These are phyloP conservation scores for Arxiozyma slooffiae DNA, from an alignment of 1,139 yeast species.

Conservation along the genomic window DNA sequence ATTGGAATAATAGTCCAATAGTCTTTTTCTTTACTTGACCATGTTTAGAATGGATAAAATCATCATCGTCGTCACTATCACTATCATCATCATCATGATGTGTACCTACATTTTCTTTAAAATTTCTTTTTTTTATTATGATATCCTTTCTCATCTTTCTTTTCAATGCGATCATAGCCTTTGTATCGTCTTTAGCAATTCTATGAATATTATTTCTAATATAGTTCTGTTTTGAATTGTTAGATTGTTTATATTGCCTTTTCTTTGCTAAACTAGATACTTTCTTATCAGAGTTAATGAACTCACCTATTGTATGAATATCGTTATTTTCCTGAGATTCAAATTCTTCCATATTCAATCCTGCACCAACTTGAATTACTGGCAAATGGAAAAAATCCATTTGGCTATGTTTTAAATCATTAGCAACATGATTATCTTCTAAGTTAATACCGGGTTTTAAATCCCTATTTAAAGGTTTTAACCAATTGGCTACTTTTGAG, in stretches of 20 bases:
- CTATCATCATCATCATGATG: neutral
- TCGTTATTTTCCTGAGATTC: conserved; percentile 10
- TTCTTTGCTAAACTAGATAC: conserved; percentile 26
- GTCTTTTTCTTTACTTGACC: conserved; percentile 16
- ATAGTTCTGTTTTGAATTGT: conserved; percentile 1
- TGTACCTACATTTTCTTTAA: neutral
- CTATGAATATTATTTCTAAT: conserved; percentile 19
- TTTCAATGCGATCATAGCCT: conserved; percentile 30
- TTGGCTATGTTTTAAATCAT: conserved; percentile 19
- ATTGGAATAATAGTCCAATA: conserved; percentile 15
- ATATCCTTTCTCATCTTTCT: conserved; percentile 24
- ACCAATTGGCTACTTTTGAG: conserved; percentile 24
- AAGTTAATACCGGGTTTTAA: conserved; percentile 8
- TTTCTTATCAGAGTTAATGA: conserved; percentile 28
- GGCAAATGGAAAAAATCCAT: conserved; percentile 26
- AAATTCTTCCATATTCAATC: conserved; percentile 17
- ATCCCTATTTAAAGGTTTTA: conserved; percentile 7
- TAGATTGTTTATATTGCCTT: conserved; percentile 16
- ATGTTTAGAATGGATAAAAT: conserved; percentile 8
- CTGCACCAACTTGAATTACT: conserved; percentile 29
- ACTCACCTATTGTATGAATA: conserved; percentile 31
- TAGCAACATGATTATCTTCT: conserved; percentile 1
- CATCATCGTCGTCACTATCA: conserved; percentile 13
- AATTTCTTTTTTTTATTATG: conserved; percentile 6
- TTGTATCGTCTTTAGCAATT: conserved; percentile 27